Conservation (phyloP, 2,329 filamentous ascomycete species). For the Sporothrix variecibatus region DNA sequence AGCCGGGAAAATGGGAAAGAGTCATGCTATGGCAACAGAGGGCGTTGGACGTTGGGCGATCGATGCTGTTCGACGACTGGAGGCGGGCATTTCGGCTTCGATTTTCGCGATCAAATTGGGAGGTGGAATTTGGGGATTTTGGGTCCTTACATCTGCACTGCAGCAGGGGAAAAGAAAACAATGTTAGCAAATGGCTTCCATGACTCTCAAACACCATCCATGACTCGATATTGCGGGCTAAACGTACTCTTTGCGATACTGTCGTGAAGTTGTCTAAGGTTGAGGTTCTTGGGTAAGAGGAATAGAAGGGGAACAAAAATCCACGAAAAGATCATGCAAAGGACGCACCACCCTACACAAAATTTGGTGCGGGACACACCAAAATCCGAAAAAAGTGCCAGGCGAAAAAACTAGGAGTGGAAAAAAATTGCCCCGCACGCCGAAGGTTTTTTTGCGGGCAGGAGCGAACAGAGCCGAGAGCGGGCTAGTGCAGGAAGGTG, state of each 20-base stretch:
- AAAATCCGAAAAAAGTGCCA: constrained; percentile 29
- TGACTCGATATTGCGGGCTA: background rate
- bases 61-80: background rate
- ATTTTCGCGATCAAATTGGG: background rate
- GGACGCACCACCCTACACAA: constrained; percentile 7
- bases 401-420: constrained; percentile 22
- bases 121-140: constrained; percentile 11
- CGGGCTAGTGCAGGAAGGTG: background rate
- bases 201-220: background rate
- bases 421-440: constrained; percentile 27
- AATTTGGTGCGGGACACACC: constrained; percentile 32
- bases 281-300: constrained; percentile 24
- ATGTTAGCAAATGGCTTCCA: constrained; percentile 11
- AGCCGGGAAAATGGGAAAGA: background rate
- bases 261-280: constrained; percentile 29
- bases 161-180: constrained; percentile 32
- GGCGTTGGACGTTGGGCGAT: background rate
- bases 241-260: constrained; percentile 34
- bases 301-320: constrained; percentile 26
- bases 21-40: background rate
- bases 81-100: constrained; percentile 10
- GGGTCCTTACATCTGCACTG: constrained; percentile 85
- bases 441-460: constrained; percentile 2
- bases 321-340: constrained; percentile 22
- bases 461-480: background rate